Evolutionary conservation across 2,329 filamentous ascomycete species (phyloP), one percentile per base, ranked within the genome.

Genomic region (Fusarium anthophilum): DNA sequence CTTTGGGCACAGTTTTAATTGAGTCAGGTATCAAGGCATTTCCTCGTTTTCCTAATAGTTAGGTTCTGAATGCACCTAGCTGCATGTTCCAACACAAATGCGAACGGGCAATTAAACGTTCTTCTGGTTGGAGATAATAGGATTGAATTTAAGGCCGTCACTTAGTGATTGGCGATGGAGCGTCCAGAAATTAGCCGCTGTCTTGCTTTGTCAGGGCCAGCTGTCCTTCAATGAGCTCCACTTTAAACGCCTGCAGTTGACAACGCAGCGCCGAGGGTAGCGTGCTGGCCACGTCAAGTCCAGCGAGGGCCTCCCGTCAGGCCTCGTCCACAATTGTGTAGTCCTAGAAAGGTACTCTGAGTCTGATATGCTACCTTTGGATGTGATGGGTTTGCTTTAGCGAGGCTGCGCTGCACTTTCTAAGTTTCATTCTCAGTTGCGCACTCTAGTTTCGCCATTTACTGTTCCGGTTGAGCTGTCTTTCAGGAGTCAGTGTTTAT

Each of bases 141-240:
- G 22, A 2, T 14, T 11, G 17, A 24, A 24, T 10, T 14, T 0
- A 5, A 35, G 48, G 30, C 22, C 1, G 4, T 4, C 11, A 10
- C 0, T 2, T 14, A 35, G 2, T 51, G 48, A 24, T 35, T 51
- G 48, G 48, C 7, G 2, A 3, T 12, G 1, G 0, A 8, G 20
- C 20, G 1, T 22, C 13, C 3, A 15, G 12, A 8, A 35, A 14
- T 7, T 51, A 35, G 30, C 8, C 0, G 5, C 0, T 1, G 22
- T 7, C 22, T 24, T n/a, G 28, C 28, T 50, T 32, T 10, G 47
- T 24, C 3, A 24, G 0, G 4, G 28, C 30, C 30, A 51, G 30
- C n/a, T 30, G 28, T 30, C 10, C 28, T 30, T 30, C 28, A 30
- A 30, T 30, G 28, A 12, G 9, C 8, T 4, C 30, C 48, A 51